Evolutionary conservation across 2,329 filamentous ascomycete species (phyloP).

Genomic region (Penicillium hordei): DNA sequence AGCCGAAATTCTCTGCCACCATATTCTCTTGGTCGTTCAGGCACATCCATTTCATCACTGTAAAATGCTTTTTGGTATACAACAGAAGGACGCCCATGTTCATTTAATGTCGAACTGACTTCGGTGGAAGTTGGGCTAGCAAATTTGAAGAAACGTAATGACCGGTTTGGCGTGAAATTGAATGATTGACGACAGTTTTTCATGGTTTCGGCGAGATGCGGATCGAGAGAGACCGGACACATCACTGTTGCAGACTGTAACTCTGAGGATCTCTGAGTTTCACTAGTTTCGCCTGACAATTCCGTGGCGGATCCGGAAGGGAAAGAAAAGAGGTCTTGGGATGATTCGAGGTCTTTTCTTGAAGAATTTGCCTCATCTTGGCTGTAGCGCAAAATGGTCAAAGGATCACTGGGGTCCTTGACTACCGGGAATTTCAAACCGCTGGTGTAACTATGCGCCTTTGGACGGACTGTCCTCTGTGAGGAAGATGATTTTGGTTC

Average conservation of each 20-base stretch:
- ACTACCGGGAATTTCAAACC: conserved; percentile 70
- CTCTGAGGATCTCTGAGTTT: conserved; percentile 17
- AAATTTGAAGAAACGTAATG: conserved; percentile 28
- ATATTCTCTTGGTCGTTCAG: conserved; percentile 74
- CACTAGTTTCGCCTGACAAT: conserved; percentile 5
- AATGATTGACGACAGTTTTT: conserved; percentile 32
- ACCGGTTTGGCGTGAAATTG: conserved; percentile 23
- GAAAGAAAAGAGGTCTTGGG: conserved; percentile 12
- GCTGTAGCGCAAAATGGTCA: conserved; percentile 64
- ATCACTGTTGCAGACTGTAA: conserved; percentile 21
- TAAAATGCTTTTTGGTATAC: conserved; percentile 87
- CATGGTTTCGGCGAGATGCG: conserved; percentile 21
- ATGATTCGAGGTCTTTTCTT: conserved; percentile 39
- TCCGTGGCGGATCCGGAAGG: conserved; percentile 8
- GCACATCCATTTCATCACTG: conserved; percentile 79
- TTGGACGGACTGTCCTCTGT: conserved; percentile 28
- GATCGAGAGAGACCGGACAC: conserved; percentile 12
- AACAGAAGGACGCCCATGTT: conserved; percentile 61
- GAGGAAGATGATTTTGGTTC: conserved; percentile 27
- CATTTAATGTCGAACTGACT: conserved; percentile 57
- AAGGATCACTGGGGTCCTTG: conserved; percentile 69
- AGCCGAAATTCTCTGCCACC: conserved; percentile 83
- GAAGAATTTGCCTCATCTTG: conserved; percentile 60
- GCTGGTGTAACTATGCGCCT: conserved; percentile 38
- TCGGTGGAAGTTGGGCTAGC: conserved; percentile 38